Evolutionary conservation across 495 filamentous ascomycete genomes (phyloP), one percentile per base, ranked within the genome.

Genomic region (Cercophora samala): DNA sequence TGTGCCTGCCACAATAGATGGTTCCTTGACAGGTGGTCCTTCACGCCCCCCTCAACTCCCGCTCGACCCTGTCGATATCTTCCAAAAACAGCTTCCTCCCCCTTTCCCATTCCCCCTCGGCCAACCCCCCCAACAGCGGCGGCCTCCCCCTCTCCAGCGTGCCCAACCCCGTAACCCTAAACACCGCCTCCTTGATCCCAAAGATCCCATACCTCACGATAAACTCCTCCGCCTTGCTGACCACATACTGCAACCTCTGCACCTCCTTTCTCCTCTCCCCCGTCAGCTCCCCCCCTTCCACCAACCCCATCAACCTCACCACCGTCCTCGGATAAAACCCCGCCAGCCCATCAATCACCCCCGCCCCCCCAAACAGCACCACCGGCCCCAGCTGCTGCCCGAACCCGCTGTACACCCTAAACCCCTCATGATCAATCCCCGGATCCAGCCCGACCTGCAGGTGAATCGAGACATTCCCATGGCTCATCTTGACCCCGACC

Each of bases 401-500:
- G 21, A 90, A 80, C 4, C 87, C 88, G 19, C 86, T 86, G 77
- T 85, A 90, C 54, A 84, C 82, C 55, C 81, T 81, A 77, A 90
- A 90, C 25, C 78, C 64, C 37, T 79, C 70, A 42, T 84, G 82
- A 72, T 85, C 78, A 58, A 83, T 81, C 22, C 68, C 69, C 0
- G 82, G 84, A 60, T 79, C 79, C 22, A 81, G 77, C 6, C 83
- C 83, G 51, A 90, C 84, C 62, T 86, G 87, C 6, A 85, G 76
- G 69, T 89, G 88, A 64, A 82, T 79, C 17, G 84, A 85, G 56
- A 90, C 80, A 60, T 87, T 85, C 64, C 86, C 87, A 70, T 90
- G 88, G 5, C 86, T 76, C 72, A 90, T 85, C 77, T 90, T 90
- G 75, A 84, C 87, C 51, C 88, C 88, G 0, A 89, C 86, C 63